Evolutionary conservation across 495 filamentous ascomycete species (phyloP).

Genomic region (Penicillium flavigenum): DNA sequence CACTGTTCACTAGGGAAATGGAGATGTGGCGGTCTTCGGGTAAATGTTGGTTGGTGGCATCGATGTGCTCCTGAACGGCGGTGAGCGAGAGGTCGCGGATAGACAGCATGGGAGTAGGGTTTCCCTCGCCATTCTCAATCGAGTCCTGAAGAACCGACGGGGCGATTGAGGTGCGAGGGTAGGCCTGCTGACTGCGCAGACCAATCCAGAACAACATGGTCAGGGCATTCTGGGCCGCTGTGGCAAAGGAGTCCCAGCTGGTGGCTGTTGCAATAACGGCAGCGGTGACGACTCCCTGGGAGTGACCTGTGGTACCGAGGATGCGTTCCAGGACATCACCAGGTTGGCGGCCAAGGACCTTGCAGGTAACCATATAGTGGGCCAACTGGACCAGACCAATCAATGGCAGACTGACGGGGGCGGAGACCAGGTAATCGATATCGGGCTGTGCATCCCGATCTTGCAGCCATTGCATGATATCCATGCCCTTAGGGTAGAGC

Average conservation of each 20-base stretch:
- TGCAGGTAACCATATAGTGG: slow-evolving; percentile 91
- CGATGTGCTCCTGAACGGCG: slow-evolving; percentile 89
- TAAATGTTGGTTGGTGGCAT: slow-evolving; percentile 93
- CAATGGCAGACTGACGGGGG: slow-evolving; percentile 93
- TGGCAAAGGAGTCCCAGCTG: slow-evolving; percentile 85
- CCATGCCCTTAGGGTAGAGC: slow-evolving; percentile 91
- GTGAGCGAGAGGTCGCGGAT: slow-evolving; percentile 85
- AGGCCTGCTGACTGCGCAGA: slow-evolving; percentile 95
- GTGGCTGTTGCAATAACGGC: slow-evolving; percentile 86
- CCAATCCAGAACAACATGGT: slow-evolving; percentile 99
- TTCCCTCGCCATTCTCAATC: slow-evolving; percentile 87
- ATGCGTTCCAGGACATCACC: slow-evolving; percentile 80
- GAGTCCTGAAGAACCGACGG: slow-evolving; percentile 92
- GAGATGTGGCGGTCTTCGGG: slow-evolving; percentile 88
- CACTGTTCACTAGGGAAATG: slow-evolving; percentile 94
- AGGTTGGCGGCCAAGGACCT: slow-evolving; percentile 80
- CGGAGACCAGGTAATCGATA: slow-evolving; percentile 92
- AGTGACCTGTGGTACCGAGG: slow-evolving; percentile 90
- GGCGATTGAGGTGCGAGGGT: slow-evolving; percentile 90
- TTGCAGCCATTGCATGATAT: slow-evolving; percentile 90
- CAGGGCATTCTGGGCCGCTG: slow-evolving; percentile 71
- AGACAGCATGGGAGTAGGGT: slow-evolving; percentile 94
- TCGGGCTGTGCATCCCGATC: slow-evolving; percentile 86
- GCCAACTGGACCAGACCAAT: slow-evolving; percentile 94
- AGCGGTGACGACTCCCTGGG: slow-evolving; percentile 91